Evolutionary conservation across 208 protist species (phyloP), one percentile per base, ranked within the genome.

Genomic region (Trypanosomatidae sp.): DNA sequence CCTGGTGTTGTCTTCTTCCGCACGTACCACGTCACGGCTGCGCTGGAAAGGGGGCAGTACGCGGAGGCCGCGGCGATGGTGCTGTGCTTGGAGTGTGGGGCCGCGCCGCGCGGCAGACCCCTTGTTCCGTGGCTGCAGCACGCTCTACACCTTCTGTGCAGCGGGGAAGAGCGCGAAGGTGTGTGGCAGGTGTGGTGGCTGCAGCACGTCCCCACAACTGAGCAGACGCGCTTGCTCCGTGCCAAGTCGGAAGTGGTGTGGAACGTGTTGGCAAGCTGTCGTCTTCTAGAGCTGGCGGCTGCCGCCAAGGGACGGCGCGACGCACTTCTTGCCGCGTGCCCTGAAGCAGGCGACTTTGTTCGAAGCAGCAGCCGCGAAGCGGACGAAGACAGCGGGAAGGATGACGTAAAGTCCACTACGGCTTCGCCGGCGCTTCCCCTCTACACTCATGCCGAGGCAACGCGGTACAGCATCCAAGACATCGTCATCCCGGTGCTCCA

Each of bases 241-340:
- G 87, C 86, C 36, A 81, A 82, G 66, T 30, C 64, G 3, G 73
- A 76, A 22, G 68, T 96, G 33, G 36, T 93, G 36, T 96, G 89
- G 87, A 96, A 96, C 66, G 80, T 91, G 47, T 41, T 94, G 58
- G 87, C 85, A 28, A 96, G 89, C 71, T 86, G 80, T 58, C 87
- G 91, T 15, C 66, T 96, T 66, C 71, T 81, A 22, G 68, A 72
- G 66, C 49, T 78, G 43, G 73, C 69, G 64, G 9, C 33, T 60
- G 60, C 69, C 22, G 77, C 75, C 1, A 53, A 76, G 1, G 76
- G 74, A 41, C 47, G 71, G 41, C 43, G 59, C 25, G 80, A 79
- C 50, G 44, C 60, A 1, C 36, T 79, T 33, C 53, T 71, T 4
- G 81, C 76, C 9, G 72, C 78, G 15, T 30, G 52, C 0, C 87